Conservation (phyloP, 768 basidiomycete genomes). For the Tephrocybe sp. region DNA sequence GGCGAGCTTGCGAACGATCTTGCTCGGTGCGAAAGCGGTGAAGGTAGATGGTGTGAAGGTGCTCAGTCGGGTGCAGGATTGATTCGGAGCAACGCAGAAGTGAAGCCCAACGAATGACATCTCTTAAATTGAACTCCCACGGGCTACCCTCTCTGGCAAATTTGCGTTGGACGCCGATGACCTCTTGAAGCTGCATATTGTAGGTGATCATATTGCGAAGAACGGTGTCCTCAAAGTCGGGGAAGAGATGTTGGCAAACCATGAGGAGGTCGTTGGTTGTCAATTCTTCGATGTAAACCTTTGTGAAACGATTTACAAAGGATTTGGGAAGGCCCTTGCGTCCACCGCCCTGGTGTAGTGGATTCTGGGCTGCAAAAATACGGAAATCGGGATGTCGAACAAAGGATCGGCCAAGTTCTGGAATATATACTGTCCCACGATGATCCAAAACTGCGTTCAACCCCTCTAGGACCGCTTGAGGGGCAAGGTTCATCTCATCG, state of each 20-base stretch:
- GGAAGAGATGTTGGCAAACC: constrained; percentile 76
- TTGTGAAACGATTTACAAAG: constrained; percentile 97
- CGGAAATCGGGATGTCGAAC: constrained; percentile 88
- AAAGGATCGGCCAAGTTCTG: constrained; percentile 90
- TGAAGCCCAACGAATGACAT: constrained; percentile 85
- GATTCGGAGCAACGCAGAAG: constrained; percentile 37
- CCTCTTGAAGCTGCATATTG: constrained; percentile 68
- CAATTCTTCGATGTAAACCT: constrained; percentile 90
- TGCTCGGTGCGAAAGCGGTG: constrained; percentile 76
- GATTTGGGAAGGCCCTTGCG: constrained; percentile 97
- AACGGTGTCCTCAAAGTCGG: constrained; percentile 47
- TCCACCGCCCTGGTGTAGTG: constrained; percentile 92
- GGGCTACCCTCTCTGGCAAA: constrained; percentile 84
- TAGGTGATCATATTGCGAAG: constrained; percentile 79
- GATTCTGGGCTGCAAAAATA: constrained; percentile 97
- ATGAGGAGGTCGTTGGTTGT: constrained; percentile 70
- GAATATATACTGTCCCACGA: constrained; percentile 91
- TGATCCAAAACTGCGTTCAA: constrained; percentile 96
- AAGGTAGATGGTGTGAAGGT: constrained; percentile 73
- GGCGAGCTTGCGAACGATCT: constrained; percentile 56
- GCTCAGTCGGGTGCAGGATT: constrained; percentile 52
- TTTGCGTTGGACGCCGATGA: constrained; percentile 56
- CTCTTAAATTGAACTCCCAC: constrained; percentile 98
- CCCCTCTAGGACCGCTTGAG: constrained; percentile 94
- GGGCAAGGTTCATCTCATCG: constrained; percentile 99